A percentile compares a stretch with the other conserved stretches of the same genome.
These are phyloP conservation scores for Leccinum proliferum DNA, from an alignment of 1,284 basidiomycete species.

Conservation along the genomic window DNA sequence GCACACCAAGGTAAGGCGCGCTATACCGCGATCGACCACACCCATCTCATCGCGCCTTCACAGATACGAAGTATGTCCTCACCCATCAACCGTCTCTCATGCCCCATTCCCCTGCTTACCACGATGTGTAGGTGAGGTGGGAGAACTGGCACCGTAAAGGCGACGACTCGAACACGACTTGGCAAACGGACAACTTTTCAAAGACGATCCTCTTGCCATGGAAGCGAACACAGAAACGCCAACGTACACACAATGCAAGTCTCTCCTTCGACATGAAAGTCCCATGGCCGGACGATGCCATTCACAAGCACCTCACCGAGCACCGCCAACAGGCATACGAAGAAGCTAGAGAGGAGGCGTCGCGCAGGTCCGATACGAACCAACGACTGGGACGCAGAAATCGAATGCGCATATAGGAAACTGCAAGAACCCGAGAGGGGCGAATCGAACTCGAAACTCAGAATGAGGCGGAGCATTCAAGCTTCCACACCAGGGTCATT, in stretches of 20 bases:
- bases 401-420: conserved; percentile 17
- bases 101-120: background rate
- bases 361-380: conserved; percentile 9
- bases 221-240: conserved; percentile 19
- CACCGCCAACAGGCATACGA: conserved; percentile 38
- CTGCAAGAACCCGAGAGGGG: conserved; percentile 27
- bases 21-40: background rate
- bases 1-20: conserved; percentile 25
- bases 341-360: conserved; percentile 27
- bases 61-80: conserved; percentile 31
- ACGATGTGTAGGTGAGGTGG: conserved; percentile 35
- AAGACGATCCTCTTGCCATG: conserved; percentile 24
- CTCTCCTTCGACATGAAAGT: conserved; percentile 24
- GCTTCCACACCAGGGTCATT: conserved; percentile 7
- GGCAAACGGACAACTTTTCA: conserved; percentile 27
- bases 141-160: conserved; percentile 31
- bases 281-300: conserved; percentile 30
- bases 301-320: conserved; percentile 38
- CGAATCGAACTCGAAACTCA: conserved; percentile 21
- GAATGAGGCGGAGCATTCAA: conserved; percentile 13
- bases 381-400: conserved; percentile 24
- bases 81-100: background rate
- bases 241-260: conserved; percentile 14
- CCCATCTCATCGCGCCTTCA: conserved; percentile 6
- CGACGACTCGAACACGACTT: conserved; percentile 38